Conservation (phyloP, 208 protist genomes). For the Leishmania turanica region DNA sequence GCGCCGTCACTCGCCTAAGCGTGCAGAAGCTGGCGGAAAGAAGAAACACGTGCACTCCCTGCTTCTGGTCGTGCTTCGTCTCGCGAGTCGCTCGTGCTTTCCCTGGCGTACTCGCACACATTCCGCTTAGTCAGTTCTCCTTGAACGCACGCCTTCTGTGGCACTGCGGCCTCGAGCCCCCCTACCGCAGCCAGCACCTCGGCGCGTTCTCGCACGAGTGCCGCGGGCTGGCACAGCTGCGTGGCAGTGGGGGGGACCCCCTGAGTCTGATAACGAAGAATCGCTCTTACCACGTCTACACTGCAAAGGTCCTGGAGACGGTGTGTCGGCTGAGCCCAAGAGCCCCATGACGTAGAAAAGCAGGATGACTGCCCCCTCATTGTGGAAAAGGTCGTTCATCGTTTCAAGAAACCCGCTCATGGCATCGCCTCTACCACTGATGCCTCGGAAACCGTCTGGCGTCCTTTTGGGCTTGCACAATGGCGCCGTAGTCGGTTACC, state of each 20-base stretch:
- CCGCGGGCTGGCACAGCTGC: background rate
- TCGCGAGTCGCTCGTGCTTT: background rate
- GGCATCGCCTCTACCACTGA: background rate
- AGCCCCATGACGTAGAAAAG: background rate
- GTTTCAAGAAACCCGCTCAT: background rate
- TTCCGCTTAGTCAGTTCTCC: background rate
- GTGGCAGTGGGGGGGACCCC: background rate
- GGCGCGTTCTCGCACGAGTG: background rate
- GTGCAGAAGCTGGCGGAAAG: too few species aligned
- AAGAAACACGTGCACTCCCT: background rate
- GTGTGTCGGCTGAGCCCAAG: too few species aligned
- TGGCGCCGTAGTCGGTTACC: background rate
- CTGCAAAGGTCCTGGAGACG: background rate
- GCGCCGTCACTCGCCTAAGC: background rate
- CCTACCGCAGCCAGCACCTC: background rate
- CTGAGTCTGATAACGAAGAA: background rate
- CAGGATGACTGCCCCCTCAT: background rate
- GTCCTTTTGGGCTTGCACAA: background rate
- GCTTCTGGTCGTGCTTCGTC: background rate
- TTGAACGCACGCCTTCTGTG: background rate
- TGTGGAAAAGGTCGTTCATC: background rate
- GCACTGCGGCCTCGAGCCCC: background rate
- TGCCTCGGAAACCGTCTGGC: background rate
- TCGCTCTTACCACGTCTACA: background rate
- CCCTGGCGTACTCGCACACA: background rate